Evolutionary conservation across 257 asterid species (phyloP), one percentile per base, ranked within the genome.

Genomic region (Gentiana dahurica): DNA sequence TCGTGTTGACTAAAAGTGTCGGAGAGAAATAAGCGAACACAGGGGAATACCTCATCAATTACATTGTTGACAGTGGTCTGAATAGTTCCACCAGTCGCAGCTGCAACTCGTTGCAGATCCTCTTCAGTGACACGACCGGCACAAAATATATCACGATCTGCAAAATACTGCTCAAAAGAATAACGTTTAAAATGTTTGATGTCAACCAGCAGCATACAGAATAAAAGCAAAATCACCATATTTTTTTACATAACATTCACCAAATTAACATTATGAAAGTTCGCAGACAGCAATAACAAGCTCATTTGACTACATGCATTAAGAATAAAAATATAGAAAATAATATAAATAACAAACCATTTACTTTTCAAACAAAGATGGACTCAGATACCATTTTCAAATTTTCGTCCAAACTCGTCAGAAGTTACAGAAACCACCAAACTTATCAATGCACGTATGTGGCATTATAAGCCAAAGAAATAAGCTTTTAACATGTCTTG

Each of bases 51-150:
- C 91, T 89, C 97, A 45, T 83, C 91, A 74, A 89, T 81, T 51
- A 89, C 34, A 64, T 89, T 89, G 71, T 89, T 85, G 67, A 89
- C 97, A 54, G 94, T 83, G 64, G 97, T 89, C 80, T 89, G 97
- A 49, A 85, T 79, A 51, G 94, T 75, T 68, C 95, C 97, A 70
- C 95, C 94, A 54, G 86, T 69, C 50, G 97, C 95, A 47, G 95
- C 95, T 1, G 95, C 97, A 68, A 89, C 95, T 62, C 97, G 74
- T 51, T 77, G 76, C 68, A 89, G 65, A 76, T 89, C 97, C 74
- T 85, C 95, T 71, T 89, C 95, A 68, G 89, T 65, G 34, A 89
- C 97, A 69, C 95, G 97, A 63, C 97, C 97, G 58, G 95, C 97
- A 71, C 95, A 89, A 67, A 89, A 89, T 54, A 89, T 77, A 75